These are phyloP conservation scores for Schoenoplectus triqueter DNA, from an alignment of 202 grass and related monocot species.

Conservation along the genomic window DNA sequence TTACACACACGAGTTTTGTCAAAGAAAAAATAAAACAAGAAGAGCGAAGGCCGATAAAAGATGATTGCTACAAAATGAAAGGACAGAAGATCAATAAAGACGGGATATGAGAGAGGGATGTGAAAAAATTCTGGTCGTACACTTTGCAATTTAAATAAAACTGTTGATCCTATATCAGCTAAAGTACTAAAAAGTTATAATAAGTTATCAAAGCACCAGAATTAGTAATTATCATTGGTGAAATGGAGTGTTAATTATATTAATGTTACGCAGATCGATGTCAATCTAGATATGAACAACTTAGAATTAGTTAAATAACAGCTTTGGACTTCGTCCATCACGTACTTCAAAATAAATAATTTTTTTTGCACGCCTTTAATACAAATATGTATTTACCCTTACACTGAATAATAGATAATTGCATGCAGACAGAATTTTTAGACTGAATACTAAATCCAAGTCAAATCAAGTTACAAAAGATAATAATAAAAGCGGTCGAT, in stretches of 20 bases:
- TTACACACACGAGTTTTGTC: too few species aligned
- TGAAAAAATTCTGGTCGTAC: too few species aligned
- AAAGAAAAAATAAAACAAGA: not conserved
- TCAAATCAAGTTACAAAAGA: not conserved
- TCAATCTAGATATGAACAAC: not conserved
- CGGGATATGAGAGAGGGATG: too few species aligned
- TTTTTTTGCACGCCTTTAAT: too few species aligned
- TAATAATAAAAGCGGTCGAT: constrained; percentile 1
- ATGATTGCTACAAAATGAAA: not conserved
- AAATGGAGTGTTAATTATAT: not conserved
- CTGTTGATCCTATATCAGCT: not conserved
- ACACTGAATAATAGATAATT: not conserved
- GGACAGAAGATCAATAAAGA: too few species aligned
- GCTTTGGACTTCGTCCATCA: not conserved
- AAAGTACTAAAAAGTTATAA: not conserved
- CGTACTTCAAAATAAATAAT: not conserved
- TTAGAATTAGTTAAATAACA: not conserved
- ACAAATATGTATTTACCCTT: not conserved
- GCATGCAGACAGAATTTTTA: not conserved
- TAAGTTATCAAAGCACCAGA: not conserved
- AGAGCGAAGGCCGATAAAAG: not conserved
- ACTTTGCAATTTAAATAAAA: not conserved
- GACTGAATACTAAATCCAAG: not conserved
- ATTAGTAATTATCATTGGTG: not conserved
- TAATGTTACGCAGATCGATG: not conserved